These are phyloP conservation scores for Periconia digitata DNA, from an alignment of 2,329 filamentous ascomycete species.

Conservation along the genomic window DNA sequence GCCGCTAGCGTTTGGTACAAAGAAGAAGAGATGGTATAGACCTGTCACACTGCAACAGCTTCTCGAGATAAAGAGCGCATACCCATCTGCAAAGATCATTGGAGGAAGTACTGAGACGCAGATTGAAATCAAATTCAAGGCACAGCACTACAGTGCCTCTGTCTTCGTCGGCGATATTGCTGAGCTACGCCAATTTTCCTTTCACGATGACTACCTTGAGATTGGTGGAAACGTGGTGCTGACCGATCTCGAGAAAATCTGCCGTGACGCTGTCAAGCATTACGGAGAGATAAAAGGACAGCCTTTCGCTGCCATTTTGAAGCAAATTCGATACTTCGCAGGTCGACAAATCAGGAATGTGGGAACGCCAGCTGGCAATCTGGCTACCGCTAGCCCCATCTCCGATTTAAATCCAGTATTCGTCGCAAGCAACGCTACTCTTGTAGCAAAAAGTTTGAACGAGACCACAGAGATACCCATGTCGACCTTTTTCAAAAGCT, in stretches of 20 bases:
- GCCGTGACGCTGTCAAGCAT: constrained; percentile 73
- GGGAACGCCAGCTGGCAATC: constrained; percentile 92
- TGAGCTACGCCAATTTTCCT: constrained; percentile 79
- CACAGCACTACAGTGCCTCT: constrained; percentile 82
- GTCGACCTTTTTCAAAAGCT: constrained; percentile 89
- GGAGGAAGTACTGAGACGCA: constrained; percentile 96
- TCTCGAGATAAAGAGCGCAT: constrained; percentile 83
- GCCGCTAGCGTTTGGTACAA: constrained; percentile 88
- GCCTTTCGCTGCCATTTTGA: constrained; percentile 86
- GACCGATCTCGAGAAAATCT: constrained; percentile 87
- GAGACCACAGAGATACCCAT: constrained; percentile 85
- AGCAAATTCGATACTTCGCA: constrained; percentile 93
- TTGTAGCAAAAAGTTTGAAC: constrained; percentile 76
- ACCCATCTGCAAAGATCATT: constrained; percentile 89
- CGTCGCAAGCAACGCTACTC: constrained; percentile 78
- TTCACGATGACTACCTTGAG: constrained; percentile 81
- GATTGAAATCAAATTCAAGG: constrained; percentile 98
- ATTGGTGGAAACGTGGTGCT: constrained; percentile 91
- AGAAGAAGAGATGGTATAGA: constrained; percentile 89
- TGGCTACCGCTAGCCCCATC: constrained; percentile 93
- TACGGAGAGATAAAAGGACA: constrained; percentile 75
- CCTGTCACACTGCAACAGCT: constrained; percentile 85
- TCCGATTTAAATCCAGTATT: constrained; percentile 95
- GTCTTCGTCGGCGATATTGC: constrained; percentile 93
- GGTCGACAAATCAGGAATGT: constrained; percentile 95